Percentiles rank a stretch among this genome's conserved stretches.
These are phyloP conservation scores for Metschnikowia reukaufii DNA, from an alignment of 805 yeast genomes.

Conservation along the genomic window DNA sequence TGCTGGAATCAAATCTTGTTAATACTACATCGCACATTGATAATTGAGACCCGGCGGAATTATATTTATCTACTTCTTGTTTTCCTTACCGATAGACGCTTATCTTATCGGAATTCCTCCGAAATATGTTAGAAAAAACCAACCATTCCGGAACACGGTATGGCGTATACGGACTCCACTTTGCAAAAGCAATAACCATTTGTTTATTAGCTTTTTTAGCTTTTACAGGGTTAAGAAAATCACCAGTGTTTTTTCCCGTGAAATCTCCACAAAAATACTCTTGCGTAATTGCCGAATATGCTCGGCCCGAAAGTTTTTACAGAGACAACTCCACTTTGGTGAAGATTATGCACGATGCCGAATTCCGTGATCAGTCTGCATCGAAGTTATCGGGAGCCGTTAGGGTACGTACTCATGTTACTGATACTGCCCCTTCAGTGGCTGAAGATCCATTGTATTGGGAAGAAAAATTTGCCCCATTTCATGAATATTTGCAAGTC, in stretches of 20 bases:
- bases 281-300: conserved; percentile 2
- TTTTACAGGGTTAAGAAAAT: not conserved
- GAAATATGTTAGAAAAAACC: not conserved
- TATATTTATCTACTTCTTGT: too few species aligned
- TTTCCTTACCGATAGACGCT: too few species aligned
- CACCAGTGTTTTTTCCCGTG: not conserved
- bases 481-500: conserved; percentile 13
- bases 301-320: conserved; percentile 4
- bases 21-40: too few species aligned
- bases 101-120: not conserved
- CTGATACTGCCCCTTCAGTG: conserved; percentile 48
- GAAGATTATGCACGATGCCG: conserved; percentile 26
- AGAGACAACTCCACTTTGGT: conserved; percentile 9
- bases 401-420: conserved; percentile 60
- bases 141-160: not conserved
- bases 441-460: conserved; percentile 51
- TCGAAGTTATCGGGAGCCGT: conserved; percentile 56
- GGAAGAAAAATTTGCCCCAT: conserved; percentile 27
- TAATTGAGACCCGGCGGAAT: too few species aligned
- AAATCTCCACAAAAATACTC: not conserved
- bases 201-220: not conserved
- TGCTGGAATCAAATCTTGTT: too few species aligned
- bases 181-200: not conserved
- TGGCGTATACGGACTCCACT: not conserved
- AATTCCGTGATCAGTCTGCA: conserved; percentile 29